Evolutionary conservation across 1,284 basidiomycete species (phyloP).

Genomic region (Malassezia vespertilionis): DNA sequence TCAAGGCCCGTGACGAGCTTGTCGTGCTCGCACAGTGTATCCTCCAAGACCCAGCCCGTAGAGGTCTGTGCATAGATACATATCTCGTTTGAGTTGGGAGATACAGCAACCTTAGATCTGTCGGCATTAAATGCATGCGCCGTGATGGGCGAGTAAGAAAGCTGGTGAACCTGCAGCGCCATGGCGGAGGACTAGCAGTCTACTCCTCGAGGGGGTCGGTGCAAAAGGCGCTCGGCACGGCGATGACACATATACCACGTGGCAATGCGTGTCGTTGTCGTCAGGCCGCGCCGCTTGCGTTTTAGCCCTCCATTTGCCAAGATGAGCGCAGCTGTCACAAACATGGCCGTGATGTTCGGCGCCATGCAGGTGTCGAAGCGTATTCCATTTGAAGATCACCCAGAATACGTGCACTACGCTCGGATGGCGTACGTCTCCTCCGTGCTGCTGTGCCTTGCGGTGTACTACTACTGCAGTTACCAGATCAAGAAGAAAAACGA

Average conservation of each 20-base stretch:
- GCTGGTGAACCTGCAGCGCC: conserved; percentile 50
- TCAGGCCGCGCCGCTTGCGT: not conserved
- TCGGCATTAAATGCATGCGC: conserved; percentile 87
- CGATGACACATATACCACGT: not conserved
- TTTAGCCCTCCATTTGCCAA: not conserved
- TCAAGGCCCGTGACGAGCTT: conserved; percentile 96
- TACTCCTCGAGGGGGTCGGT: conserved; percentile 19
- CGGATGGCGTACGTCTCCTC: conserved; percentile 69
- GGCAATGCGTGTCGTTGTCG: conserved; percentile 7
- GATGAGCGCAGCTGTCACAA: conserved; percentile 18
- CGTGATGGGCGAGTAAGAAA: conserved; percentile 73
- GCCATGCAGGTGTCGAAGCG: conserved; percentile 62
- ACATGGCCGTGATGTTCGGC: conserved; percentile 34
- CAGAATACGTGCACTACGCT: conserved; percentile 67
- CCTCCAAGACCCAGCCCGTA: conserved; percentile 59
- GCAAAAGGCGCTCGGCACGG: not conserved
- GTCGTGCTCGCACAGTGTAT: conserved; percentile 88
- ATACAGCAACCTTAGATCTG: conserved; percentile 76
- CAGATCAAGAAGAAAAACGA: conserved; percentile 83
- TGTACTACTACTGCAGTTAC: conserved; percentile 62
- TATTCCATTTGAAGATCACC: conserved; percentile 76
- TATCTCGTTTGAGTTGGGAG: conserved; percentile 78
- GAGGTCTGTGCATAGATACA: conserved; percentile 57
- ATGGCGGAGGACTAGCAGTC: conserved; percentile 39
- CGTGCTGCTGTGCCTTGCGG: conserved; percentile 60